Percentiles rank a stretch among this genome's conserved stretches.
Conservation (phyloP, 2,329 filamentous ascomycete species). For the Cryphonectria nitschkei region DNA sequence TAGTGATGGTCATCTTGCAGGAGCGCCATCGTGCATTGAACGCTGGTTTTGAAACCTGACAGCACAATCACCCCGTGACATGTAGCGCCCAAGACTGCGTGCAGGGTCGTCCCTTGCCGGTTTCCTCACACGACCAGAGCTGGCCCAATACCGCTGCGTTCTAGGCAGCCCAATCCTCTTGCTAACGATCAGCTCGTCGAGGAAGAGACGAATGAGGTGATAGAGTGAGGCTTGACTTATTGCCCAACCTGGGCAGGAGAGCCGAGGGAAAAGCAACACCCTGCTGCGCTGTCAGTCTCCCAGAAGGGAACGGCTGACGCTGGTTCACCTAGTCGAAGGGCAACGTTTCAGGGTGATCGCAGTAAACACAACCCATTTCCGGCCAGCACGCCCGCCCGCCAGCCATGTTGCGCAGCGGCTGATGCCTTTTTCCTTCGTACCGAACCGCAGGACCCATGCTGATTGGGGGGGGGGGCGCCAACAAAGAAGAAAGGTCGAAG, state of each 20-base stretch:
- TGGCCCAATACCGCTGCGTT: conserved; percentile 16
- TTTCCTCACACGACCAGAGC: conserved; percentile 10
- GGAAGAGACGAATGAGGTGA: conserved; percentile 13
- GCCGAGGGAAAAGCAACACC: conserved; percentile 17
- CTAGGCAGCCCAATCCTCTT: conserved; percentile 23
- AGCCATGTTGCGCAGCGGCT: conserved; percentile 10
- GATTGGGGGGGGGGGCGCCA: conserved; percentile 21
- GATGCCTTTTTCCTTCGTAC: conserved; percentile 30
- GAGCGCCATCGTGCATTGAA: conserved; percentile 27
- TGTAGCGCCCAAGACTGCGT: conserved; percentile 3
- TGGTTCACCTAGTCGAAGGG: not conserved
- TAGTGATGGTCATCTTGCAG: conserved; percentile 27
- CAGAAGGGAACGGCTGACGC: not conserved
- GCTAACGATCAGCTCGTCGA: conserved; percentile 9
- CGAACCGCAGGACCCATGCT: conserved; percentile 33
- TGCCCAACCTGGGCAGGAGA: conserved; percentile 11
- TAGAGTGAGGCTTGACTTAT: conserved; percentile 18
- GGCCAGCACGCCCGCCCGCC: conserved; percentile 4
- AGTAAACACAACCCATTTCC: not conserved
- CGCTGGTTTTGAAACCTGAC: conserved; percentile 21
- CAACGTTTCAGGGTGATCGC: conserved; percentile 9
- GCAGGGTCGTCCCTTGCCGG: conserved; percentile 23
- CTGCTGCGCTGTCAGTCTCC: conserved; percentile 8
- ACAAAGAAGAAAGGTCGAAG: conserved; percentile 34
- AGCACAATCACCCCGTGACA: conserved; percentile 20